phyloP scores from a whole-genome alignment of 805 yeast species.

The Starmerella sp. region DNA sequence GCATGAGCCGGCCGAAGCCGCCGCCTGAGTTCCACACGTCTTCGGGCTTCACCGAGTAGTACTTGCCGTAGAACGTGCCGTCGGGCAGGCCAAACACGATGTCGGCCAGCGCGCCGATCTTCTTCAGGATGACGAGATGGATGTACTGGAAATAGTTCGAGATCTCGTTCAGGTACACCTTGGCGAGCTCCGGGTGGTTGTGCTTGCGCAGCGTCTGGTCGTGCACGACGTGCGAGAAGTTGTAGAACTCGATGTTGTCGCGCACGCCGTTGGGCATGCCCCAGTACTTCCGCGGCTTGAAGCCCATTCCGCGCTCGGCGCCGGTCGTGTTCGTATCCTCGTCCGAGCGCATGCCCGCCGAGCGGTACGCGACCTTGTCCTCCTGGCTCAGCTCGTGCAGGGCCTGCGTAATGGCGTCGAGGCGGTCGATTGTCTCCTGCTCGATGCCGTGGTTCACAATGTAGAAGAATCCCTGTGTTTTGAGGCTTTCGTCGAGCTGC shows the following conservation, averaged over 20 bases:
- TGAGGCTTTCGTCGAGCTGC: conserved; percentile 33
- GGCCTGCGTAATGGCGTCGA: conserved; percentile 35
- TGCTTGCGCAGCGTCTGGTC: conserved; percentile 27
- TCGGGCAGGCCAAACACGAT: conserved; percentile 39
- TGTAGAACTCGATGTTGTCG: conserved; percentile 39
- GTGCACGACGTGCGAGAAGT: conserved; percentile 34
- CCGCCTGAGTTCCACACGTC: conserved; percentile 32
- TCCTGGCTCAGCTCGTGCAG: conserved; percentile 34
- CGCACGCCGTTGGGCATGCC: conserved; percentile 35
- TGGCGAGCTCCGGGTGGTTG: conserved; percentile 34
- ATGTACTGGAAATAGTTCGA: conserved; percentile 32
- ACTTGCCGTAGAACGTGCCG: conserved; percentile 33
- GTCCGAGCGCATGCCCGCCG: conserved; percentile 33
- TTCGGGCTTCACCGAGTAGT: conserved; percentile 31
- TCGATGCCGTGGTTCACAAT: conserved; percentile 35
- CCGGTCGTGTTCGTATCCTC: conserved; percentile 30
- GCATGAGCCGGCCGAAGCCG: conserved; percentile 33
- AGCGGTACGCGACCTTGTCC: conserved; percentile 31
- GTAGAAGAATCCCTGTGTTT: conserved; percentile 37
- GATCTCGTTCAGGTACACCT: conserved; percentile 33
- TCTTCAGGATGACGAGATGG: conserved; percentile 33
- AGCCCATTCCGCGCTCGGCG: conserved; percentile 39
- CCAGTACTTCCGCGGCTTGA: conserved; percentile 42
- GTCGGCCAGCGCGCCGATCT: conserved; percentile 30
- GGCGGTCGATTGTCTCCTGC: conserved; percentile 28